Evolutionary conservation across 176 grass and related monocot genomes (phyloP), one percentile per base, ranked within the genome.

Genomic region (Juncus inflexus): DNA sequence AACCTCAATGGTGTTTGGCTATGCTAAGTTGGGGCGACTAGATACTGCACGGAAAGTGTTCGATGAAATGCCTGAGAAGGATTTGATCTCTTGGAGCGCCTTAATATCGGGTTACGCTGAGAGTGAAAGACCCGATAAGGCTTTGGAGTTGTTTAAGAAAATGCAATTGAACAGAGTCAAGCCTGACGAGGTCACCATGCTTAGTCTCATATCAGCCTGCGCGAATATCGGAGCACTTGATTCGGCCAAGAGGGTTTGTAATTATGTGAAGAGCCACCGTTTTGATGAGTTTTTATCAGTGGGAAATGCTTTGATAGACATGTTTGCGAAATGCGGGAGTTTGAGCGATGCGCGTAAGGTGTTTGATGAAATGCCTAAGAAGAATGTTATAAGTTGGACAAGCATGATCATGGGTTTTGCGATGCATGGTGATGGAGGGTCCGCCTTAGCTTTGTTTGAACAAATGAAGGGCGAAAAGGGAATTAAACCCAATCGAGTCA

Each of bases 301-400:
- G 52, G 61, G 77, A 49, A 97, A 91, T 86, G 87, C 87, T 81
- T 86, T 91, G 65, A 86, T 97, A 28, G 80, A 97, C 66, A 97
- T 97, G 92, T 97, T 86, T 38, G 84, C 87, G 15, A 97, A 97
- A 78, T 97, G 92, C 68, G 87, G 92, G 66, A 78, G 64, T 55
- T 60, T 97, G 69, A 58, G 6, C 64, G 50, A 77, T 84, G 92
- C 87, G 41, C 73, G 66, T 12, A 81, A 77, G 37, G 73, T 89
- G 4, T 97, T 91, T 72, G 74, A 84, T 58, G 70, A 64, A 63
- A 97, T 83, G 78, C 55, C 82, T 74, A 19, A 0, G 19, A 97
- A 73, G 63, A 81, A 97, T 91, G 77, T 91, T 59, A 86, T 91
- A 70, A 91, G 79, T 52, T 97, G 82, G 87, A 97, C 87, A 55